A percentile compares a stretch with the other conserved stretches of the same genome.
Evolutionary conservation across 345 rosid species (phyloP).

Genomic region (Corymbia maculata): DNA sequence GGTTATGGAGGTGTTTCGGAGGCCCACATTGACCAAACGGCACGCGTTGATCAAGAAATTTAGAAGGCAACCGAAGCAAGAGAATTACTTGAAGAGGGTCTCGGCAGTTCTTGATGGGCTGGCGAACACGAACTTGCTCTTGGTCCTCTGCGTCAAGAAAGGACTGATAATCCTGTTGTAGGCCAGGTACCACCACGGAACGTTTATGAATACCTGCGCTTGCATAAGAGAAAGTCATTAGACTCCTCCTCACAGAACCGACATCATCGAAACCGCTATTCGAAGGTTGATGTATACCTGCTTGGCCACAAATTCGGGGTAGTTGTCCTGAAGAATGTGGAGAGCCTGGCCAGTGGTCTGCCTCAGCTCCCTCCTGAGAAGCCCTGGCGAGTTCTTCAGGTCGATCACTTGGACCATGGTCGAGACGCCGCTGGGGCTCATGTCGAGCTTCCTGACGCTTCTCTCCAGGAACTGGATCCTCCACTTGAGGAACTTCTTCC

Average conservation of each 20-base stretch:
- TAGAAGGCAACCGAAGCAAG: neutral
- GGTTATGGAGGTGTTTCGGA: neutral
- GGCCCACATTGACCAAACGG: neutral
- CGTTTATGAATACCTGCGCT: conserved; percentile 57
- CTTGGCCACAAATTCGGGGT: conserved; percentile 53
- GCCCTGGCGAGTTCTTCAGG: conserved; percentile 70
- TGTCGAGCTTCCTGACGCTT: conserved; percentile 69
- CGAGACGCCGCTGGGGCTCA: conserved; percentile 47
- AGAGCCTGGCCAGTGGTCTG: conserved; percentile 59
- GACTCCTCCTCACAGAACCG: neutral
- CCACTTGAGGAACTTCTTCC: conserved; percentile 65
- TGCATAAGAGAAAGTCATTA: neutral
- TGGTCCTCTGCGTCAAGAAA: conserved; percentile 58
- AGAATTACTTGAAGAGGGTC: conserved; percentile 67
- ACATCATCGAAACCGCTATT: neutral
- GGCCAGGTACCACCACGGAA: conserved; percentile 74
- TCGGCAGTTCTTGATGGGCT: conserved; percentile 48
- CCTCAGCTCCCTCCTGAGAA: conserved; percentile 54
- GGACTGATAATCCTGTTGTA: conserved; percentile 62
- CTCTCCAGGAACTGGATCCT: conserved; percentile 78
- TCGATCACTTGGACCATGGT: conserved; percentile 72
- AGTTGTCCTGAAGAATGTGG: conserved; percentile 56
- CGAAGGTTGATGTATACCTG: conserved; percentile 23
- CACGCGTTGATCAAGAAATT: neutral
- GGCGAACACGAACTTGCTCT: conserved; percentile 70